These are phyloP conservation scores for Azolla pinnata DNA, from an alignment of 75 land plant species.

Conservation along the genomic window DNA sequence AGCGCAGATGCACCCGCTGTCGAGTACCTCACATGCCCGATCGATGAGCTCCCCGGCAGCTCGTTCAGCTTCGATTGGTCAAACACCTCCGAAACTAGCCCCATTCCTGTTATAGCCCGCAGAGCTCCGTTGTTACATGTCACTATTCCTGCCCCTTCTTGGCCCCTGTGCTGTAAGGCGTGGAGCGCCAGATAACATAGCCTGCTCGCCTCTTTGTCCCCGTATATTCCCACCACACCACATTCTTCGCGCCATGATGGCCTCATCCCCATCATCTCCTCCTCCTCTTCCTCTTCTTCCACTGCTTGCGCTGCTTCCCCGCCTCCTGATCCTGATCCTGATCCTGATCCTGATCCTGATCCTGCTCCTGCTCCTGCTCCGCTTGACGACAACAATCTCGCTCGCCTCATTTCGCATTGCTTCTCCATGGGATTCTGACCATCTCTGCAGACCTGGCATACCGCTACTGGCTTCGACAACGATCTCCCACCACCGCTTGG, in stretches of 20 bases:
- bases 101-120: conserved; percentile 61
- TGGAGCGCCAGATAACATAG: conserved; percentile 76
- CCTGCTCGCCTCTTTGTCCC: conserved; percentile 71
- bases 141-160: conserved; percentile 94
- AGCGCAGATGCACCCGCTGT: conserved; percentile 72
- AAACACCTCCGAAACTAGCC: conserved; percentile 86
- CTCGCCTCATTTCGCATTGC: no score
- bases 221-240: conserved; percentile 82
- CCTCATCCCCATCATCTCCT: conserved; percentile 27
- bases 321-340: no score
- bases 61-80: conserved; percentile 42
- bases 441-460: no score
- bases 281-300: no score
- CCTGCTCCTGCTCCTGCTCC: no score
- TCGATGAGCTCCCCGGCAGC: conserved; percentile 53
- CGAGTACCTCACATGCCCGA: conserved; percentile 88
- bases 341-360: no score
- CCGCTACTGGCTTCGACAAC: no score
- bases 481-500: no score
- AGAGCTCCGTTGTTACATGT: conserved; percentile 18
- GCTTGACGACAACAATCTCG: no score
- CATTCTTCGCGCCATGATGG: conserved; percentile 66
- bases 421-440: no score
- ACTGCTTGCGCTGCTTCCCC: no score
- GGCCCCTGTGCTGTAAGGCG: conserved; percentile 88